A percentile compares a stretch with the other conserved stretches of the same genome.
These are phyloP conservation scores for Flaveria sonorensis DNA, from an alignment of 129 eudicot species.

Conservation along the genomic window DNA sequence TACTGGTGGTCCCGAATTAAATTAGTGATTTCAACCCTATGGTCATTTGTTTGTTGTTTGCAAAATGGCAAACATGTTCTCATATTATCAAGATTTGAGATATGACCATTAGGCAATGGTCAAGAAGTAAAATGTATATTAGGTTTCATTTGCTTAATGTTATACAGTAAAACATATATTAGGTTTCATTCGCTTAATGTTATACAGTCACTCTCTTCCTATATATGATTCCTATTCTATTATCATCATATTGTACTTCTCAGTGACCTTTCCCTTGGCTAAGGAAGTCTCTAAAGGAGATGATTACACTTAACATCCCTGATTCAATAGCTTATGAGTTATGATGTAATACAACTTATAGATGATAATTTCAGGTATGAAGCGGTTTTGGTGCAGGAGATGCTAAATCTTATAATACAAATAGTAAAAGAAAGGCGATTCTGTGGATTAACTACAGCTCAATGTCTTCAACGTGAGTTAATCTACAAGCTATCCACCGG, in stretches of 20 bases:
- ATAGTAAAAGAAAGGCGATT: slow-evolving; percentile 90
- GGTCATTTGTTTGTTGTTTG: background rate
- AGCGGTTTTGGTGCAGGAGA: slow-evolving; percentile 75
- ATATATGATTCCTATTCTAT: background rate
- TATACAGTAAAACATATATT: background rate
- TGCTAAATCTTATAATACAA: slow-evolving; percentile 85
- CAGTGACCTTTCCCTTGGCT: background rate
- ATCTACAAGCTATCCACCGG: slow-evolving; percentile 76
- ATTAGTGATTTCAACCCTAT: background rate
- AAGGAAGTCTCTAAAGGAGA: slow-evolving; percentile 7
- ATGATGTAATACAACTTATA: slow-evolving; percentile 12
- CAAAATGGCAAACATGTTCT: slow-evolving; percentile 4
- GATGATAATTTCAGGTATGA: slow-evolving; percentile 69
- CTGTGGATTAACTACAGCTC: slow-evolving; percentile 75
- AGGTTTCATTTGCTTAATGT: background rate
- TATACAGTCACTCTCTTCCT: background rate
- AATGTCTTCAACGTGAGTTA: slow-evolving; percentile 86
- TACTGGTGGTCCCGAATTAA: background rate
- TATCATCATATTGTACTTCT: background rate
- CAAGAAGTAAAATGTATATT: background rate
- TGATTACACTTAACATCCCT: background rate
- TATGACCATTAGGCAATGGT: slow-evolving; percentile 2
- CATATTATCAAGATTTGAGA: background rate
- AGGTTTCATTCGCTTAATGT: background rate
- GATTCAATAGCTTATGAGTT: slow-evolving; percentile 21